A percentile compares a stretch with the other conserved stretches of the same genome.
phyloP scores from a whole-genome alignment of 1,284 basidiomycete genomes.

The Pyrrhoderma noxium region DNA sequence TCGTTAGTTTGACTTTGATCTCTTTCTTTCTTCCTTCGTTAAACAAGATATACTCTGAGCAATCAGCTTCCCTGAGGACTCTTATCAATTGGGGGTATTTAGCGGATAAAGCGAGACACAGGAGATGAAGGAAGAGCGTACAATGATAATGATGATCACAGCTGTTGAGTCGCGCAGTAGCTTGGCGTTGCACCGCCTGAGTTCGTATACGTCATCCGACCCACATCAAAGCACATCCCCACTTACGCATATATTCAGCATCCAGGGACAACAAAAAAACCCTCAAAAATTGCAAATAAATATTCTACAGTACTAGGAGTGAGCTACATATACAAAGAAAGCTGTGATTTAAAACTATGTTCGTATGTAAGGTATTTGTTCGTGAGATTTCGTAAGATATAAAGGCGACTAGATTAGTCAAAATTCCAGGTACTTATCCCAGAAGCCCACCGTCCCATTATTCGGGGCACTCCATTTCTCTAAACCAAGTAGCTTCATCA shows the following conservation, averaged over 20 bases:
- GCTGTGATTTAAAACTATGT: too few species aligned
- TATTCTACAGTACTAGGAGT: neutral
- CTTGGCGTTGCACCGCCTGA: neutral
- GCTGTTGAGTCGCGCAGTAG: neutral
- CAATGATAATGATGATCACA: neutral
- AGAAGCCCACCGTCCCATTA: slow-evolving; percentile 76
- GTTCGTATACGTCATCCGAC: slow-evolving; percentile 3
- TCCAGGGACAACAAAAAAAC: neutral
- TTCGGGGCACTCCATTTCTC: slow-evolving; percentile 49
- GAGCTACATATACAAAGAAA: too few species aligned
- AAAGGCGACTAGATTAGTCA: neutral
- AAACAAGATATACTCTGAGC: too few species aligned
- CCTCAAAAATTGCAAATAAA: neutral
- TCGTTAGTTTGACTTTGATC: too few species aligned
- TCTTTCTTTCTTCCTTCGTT: too few species aligned
- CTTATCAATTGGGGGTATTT: too few species aligned
- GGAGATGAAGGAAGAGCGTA: too few species aligned
- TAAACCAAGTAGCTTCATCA: slow-evolving; percentile 69
- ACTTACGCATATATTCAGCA: neutral
- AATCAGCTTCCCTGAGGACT: too few species aligned
- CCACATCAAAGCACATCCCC: neutral
- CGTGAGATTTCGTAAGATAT: too few species aligned
- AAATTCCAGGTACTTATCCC: slow-evolving; percentile 62
- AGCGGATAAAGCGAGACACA: too few species aligned
- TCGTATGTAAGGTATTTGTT: too few species aligned